Percentiles rank a stretch among this genome's conserved stretches.
Conservation (phyloP, 2,329 filamentous ascomycete genomes). For the Trichoderma koningiopsis region DNA sequence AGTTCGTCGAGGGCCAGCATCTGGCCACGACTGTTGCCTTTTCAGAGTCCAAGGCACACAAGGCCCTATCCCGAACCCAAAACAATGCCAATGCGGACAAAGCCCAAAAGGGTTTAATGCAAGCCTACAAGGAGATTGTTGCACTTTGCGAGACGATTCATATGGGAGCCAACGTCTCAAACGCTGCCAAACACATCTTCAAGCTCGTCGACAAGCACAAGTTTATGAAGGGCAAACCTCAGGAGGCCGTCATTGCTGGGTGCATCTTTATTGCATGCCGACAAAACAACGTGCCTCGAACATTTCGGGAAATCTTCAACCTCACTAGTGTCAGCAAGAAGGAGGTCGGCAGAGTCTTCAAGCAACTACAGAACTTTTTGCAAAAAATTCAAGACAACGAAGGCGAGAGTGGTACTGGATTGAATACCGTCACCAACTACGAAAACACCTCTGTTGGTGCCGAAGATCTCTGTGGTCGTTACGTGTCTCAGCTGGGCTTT, state of each 20-base stretch:
- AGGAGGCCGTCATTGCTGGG: constrained; percentile 90
- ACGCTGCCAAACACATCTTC: constrained; percentile 92
- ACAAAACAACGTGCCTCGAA: constrained; percentile 81
- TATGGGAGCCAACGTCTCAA: constrained; percentile 77
- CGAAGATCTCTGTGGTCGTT: constrained; percentile 83
- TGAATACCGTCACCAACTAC: constrained; percentile 67
- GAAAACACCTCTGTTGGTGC: constrained; percentile 78
- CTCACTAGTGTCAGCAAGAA: constrained; percentile 95
- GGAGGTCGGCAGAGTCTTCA: constrained; percentile 95
- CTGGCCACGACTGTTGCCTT: constrained; percentile 87
- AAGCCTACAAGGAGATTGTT: constrained; percentile 88
- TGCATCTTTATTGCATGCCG: constrained; percentile 98
- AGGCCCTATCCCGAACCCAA: constrained; percentile 80
- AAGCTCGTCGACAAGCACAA: constrained; percentile 93
- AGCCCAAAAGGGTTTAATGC: constrained; percentile 75
- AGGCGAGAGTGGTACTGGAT: constrained; percentile 49
- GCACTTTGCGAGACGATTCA: constrained; percentile 83
- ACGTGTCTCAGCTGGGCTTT: constrained; percentile 79
- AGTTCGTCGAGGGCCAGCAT: constrained; percentile 86
- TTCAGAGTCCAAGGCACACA: constrained; percentile 70
- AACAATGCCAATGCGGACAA: constrained; percentile 86
- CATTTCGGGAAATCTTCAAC: constrained; percentile 92
- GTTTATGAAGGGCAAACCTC: constrained; percentile 91
- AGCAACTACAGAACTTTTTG: constrained; percentile 86
- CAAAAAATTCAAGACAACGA: constrained; percentile 67